Conservation (phyloP, 305 asterid genomes). For the Fraxinus ornus region DNA sequence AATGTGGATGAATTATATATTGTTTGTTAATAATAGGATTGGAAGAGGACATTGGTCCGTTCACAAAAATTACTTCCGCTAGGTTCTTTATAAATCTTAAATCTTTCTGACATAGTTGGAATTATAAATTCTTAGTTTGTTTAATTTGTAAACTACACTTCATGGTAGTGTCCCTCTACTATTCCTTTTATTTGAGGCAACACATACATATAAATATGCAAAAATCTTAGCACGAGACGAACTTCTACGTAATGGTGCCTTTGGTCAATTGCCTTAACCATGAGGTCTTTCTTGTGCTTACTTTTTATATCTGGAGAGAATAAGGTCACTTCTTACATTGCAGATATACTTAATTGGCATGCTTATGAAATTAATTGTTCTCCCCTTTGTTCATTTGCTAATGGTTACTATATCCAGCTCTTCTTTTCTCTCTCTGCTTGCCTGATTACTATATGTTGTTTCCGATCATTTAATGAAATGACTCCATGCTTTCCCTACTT, state of each 20-base stretch:
- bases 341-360: neutral
- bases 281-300: neutral
- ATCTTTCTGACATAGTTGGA: too few relatives aligned
- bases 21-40: too few relatives aligned
- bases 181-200: too few relatives aligned
- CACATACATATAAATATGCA: neutral
- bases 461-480: slow-evolving; percentile 3
- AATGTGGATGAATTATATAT: too few relatives aligned
- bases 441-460: slow-evolving; percentile 3
- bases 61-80: too few relatives aligned
- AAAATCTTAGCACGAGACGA: neutral
- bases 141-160: too few relatives aligned
- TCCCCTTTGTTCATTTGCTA: neutral
- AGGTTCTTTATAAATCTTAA: too few relatives aligned
- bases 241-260: neutral
- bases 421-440: slow-evolving; percentile 1
- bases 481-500: slow-evolving; percentile 15
- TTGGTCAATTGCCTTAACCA: slow-evolving; percentile 11
- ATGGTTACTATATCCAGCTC: neutral
- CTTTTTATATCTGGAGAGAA: neutral
- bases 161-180: too few relatives aligned
- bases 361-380: neutral
- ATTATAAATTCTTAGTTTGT: too few relatives aligned
- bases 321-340: slow-evolving; percentile 1
- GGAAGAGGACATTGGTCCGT: too few relatives aligned